Percentiles rank a stretch among this genome's conserved stretches.
Conservation (phyloP, 2,329 filamentous ascomycete species). For the Neonectria magnoliae region DNA sequence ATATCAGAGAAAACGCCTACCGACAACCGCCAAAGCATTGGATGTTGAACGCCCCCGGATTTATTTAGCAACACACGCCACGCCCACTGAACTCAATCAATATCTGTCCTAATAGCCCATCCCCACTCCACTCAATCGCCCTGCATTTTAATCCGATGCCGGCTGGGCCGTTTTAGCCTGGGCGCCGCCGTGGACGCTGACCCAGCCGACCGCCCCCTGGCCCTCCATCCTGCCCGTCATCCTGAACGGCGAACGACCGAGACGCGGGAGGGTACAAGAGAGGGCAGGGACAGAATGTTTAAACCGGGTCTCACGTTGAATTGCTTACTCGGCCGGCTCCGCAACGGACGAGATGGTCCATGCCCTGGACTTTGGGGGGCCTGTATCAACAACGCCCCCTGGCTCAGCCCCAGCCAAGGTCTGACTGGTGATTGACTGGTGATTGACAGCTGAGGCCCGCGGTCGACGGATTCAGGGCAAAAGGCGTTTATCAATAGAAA, state of each 20-base stretch:
- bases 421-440: conserved; percentile 4
- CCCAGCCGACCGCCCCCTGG: not conserved
- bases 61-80: conserved; percentile 35
- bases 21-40: conserved; percentile 14
- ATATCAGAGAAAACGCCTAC: conserved; percentile 19
- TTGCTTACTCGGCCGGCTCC: conserved; percentile 36
- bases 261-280: not conserved
- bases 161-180: conserved; percentile 34
- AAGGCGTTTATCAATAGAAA: not conserved
- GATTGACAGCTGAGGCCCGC: not conserved
- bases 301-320: conserved; percentile 9
- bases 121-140: conserved; percentile 1
- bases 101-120: conserved; percentile 2
- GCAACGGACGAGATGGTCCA: conserved; percentile 6
- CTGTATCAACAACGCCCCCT: conserved; percentile 7
- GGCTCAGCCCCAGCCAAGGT: conserved; percentile 6
- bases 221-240: conserved; percentile 18
- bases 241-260: conserved; percentile 12
- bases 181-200: conserved; percentile 25
- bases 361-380: not conserved
- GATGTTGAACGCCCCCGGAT: conserved; percentile 20
- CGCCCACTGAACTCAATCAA: conserved; percentile 14
- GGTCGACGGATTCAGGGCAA: not conserved
- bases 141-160: conserved; percentile 32
- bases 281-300: conserved; percentile 3